phyloP scores from a whole-genome alignment of 1,284 basidiomycete genomes.

The Pulveroboletus sp. region DNA sequence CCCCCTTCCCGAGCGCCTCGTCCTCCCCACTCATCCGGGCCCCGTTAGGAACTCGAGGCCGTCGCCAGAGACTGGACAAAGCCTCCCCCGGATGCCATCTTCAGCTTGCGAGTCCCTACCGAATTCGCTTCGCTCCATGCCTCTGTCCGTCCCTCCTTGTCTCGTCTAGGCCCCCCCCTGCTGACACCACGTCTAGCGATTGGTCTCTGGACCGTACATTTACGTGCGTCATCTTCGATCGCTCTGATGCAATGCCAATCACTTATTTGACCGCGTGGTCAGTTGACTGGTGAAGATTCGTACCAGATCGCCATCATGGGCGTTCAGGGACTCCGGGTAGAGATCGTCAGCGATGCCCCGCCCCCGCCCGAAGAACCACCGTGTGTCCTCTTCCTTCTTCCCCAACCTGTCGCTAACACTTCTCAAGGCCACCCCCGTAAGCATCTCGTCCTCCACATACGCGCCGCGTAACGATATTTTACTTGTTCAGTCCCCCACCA shows the following conservation, averaged over 20 bases:
- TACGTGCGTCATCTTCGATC: slow-evolving; percentile 52
- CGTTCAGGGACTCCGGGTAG: slow-evolving; percentile 75
- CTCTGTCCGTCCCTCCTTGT: slow-evolving; percentile 50
- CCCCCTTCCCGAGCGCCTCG: background rate
- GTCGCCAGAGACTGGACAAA: slow-evolving; percentile 81
- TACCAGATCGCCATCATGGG: slow-evolving; percentile 80
- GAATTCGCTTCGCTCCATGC: slow-evolving; percentile 80
- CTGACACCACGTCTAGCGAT: slow-evolving; percentile 49
- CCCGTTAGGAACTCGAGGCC: slow-evolving; percentile 68
- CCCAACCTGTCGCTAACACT: slow-evolving; percentile 16
- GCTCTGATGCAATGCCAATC: slow-evolving; percentile 11
- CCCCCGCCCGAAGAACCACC: slow-evolving; percentile 78
- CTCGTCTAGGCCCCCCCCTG: background rate
- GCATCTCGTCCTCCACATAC: slow-evolving; percentile 33
- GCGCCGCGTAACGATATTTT: slow-evolving; percentile 1
- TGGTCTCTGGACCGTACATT: slow-evolving; percentile 75
- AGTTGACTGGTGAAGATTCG: slow-evolving; percentile 80
- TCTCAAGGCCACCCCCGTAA: slow-evolving; percentile 66
- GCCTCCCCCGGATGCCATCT: slow-evolving; percentile 72
- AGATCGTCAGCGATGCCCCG: slow-evolving; percentile 78
- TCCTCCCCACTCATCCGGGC: background rate
- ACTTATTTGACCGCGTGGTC: slow-evolving; percentile 28
- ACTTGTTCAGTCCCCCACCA: slow-evolving; percentile 63
- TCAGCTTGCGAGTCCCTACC: slow-evolving; percentile 75
- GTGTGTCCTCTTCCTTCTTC: slow-evolving; percentile 47